Evolutionary conservation across 768 basidiomycete species (phyloP).

Genomic region (Boletus speciosus): DNA sequence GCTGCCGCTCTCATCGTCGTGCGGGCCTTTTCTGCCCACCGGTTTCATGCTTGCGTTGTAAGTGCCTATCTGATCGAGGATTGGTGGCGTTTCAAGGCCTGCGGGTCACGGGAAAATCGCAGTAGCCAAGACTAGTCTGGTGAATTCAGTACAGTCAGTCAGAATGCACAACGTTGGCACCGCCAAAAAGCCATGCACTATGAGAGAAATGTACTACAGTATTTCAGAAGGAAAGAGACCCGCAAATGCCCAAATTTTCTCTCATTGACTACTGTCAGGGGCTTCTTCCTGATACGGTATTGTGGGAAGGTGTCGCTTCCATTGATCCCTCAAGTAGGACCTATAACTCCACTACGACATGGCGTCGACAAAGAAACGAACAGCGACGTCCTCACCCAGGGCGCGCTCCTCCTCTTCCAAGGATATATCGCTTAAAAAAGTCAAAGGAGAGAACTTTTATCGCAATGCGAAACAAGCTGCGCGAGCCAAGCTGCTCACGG

Average conservation of each 20-base stretch:
- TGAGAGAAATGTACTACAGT: neutral
- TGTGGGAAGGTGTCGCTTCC: slow-evolving; percentile 11
- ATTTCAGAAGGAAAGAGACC: neutral
- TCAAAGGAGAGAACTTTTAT: slow-evolving; percentile 98
- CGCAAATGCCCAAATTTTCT: neutral
- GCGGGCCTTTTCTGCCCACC: neutral
- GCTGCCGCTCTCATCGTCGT: neutral
- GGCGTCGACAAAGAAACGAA: slow-evolving; percentile 30
- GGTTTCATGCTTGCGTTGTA: neutral
- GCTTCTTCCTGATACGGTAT: neutral
- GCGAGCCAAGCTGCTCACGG: slow-evolving; percentile 87
- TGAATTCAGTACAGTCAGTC: neutral
- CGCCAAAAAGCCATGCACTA: neutral
- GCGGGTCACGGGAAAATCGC: neutral
- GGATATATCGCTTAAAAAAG: slow-evolving; percentile 57
- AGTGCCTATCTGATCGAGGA: neutral
- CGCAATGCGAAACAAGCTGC: slow-evolving; percentile 88
- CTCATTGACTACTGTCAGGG: neutral
- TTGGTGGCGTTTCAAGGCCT: too few species aligned
- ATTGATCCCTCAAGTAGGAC: neutral
- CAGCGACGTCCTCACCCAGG: slow-evolving; percentile 29
- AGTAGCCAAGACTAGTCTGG: neutral
- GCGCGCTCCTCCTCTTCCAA: slow-evolving; percentile 44
- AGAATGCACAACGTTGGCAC: neutral
- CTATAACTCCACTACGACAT: slow-evolving; percentile 13